phyloP scores from a whole-genome alignment of 805 yeast species.

The Metschnikowia corniflorae region DNA sequence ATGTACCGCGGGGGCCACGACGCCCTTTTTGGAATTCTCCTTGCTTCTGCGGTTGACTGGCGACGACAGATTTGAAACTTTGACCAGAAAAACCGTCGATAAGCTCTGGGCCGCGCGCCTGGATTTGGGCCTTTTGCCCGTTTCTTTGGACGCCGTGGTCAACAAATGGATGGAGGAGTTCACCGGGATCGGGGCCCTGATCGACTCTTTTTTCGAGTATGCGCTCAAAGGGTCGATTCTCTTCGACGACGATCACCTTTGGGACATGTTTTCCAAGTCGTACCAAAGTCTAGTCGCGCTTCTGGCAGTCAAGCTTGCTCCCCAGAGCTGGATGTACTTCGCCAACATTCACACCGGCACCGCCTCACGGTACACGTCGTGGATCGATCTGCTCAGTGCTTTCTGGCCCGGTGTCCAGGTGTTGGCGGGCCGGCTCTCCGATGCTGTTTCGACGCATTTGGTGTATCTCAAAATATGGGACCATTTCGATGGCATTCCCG shows the following conservation, averaged over 20 bases:
- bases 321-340: slow-evolving; percentile 34
- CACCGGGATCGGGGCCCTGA: slow-evolving; percentile 86
- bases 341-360: slow-evolving; percentile 54
- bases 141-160: slow-evolving; percentile 62
- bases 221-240: slow-evolving; percentile 73
- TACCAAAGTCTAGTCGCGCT: slow-evolving; percentile 52
- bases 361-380: slow-evolving; percentile 50
- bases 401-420: slow-evolving; percentile 88
- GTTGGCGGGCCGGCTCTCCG: slow-evolving; percentile 65
- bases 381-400: slow-evolving; percentile 87
- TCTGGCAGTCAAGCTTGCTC: slow-evolving; percentile 27
- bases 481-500: slow-evolving; percentile 78
- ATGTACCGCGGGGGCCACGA: slow-evolving; percentile 84
- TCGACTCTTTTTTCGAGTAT: slow-evolving; percentile 88
- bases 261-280: slow-evolving; percentile 48
- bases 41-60: slow-evolving; percentile 71
- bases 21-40: slow-evolving; percentile 78
- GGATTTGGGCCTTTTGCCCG: slow-evolving; percentile 63
- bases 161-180: slow-evolving; percentile 55
- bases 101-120: slow-evolving; percentile 69
- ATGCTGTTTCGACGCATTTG: slow-evolving; percentile 60
- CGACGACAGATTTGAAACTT: slow-evolving; percentile 63
- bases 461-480: slow-evolving; percentile 76
- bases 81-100: slow-evolving; percentile 60
- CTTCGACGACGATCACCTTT: slow-evolving; percentile 61